Evolutionary conservation across 2,329 filamentous ascomycete genomes (phyloP).

Genomic region (Ophiostoma sp.): DNA sequence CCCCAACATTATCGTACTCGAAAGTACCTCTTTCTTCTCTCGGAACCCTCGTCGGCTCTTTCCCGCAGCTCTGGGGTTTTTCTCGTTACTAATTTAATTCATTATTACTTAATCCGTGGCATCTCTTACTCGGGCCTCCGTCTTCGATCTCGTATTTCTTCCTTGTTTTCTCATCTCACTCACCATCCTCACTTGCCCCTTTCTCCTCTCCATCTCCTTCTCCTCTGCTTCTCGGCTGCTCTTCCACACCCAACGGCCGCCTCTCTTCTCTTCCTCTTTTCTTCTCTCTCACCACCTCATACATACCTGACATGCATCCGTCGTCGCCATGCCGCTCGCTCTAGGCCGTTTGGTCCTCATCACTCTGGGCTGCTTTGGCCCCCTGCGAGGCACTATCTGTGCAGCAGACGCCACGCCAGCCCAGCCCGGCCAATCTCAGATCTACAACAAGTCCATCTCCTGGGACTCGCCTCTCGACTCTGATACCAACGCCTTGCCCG

Average conservation of each 20-base stretch:
- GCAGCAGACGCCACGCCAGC: not conserved
- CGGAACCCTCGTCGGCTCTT: conserved; percentile 1
- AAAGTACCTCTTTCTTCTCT: conserved; percentile 3
- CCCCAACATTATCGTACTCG: conserved; percentile 1
- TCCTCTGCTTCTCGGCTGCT: not conserved
- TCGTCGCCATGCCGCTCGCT: conserved; percentile 20
- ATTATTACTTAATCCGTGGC: not conserved
- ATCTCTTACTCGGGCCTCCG: not conserved
- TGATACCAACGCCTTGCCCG: not conserved
- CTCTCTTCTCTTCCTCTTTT: not conserved
- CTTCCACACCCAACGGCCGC: not conserved
- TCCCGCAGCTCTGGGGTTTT: not conserved
- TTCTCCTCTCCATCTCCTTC: not conserved
- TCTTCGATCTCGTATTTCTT: not conserved
- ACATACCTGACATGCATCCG: conserved; percentile 18
- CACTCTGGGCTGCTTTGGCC: conserved; percentile 16
- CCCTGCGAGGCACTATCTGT: conserved; percentile 1
- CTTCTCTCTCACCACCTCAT: not conserved
- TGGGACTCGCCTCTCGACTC: not conserved
- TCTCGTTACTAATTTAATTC: not conserved
- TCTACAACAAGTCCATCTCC: not conserved
- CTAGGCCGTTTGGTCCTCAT: conserved; percentile 24
- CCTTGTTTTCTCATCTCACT: not conserved
- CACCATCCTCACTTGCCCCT: not conserved
- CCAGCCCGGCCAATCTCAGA: not conserved